These are phyloP conservation scores for Tuber borchii DNA, from an alignment of 495 filamentous ascomycete species.

Conservation along the genomic window DNA sequence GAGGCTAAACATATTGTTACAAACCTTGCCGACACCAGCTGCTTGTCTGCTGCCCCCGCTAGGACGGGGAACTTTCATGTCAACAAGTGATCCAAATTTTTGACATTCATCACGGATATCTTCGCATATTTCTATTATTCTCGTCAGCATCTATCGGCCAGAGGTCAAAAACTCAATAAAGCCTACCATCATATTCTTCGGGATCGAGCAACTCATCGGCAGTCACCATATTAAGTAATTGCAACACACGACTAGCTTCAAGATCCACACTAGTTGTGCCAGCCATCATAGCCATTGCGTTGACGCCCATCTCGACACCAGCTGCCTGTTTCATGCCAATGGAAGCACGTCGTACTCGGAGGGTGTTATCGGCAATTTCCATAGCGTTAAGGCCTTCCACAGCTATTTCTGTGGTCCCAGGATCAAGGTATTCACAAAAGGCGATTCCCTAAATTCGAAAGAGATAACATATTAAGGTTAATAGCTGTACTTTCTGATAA, in stretches of 20 bases:
- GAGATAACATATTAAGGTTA: slow-evolving; percentile 34
- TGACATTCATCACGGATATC: slow-evolving; percentile 86
- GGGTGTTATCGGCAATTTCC: slow-evolving; percentile 76
- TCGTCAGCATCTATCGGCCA: neutral
- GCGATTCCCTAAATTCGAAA: slow-evolving; percentile 68
- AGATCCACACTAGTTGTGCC: slow-evolving; percentile 75
- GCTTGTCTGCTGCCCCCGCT: slow-evolving; percentile 70
- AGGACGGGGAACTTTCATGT: slow-evolving; percentile 86
- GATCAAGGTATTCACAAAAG: slow-evolving; percentile 89
- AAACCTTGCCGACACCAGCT: slow-evolving; percentile 76
- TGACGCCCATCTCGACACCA: slow-evolving; percentile 89
- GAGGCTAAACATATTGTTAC: neutral
- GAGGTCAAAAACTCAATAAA: neutral
- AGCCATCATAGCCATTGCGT: slow-evolving; percentile 98
- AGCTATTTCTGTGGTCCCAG: slow-evolving; percentile 69
- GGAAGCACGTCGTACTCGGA: slow-evolving; percentile 82
- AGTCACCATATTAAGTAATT: slow-evolving; percentile 96
- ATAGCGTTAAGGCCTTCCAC: slow-evolving; percentile 88
- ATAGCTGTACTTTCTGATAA: slow-evolving; percentile 37
- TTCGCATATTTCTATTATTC: slow-evolving; percentile 72
- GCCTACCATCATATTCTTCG: slow-evolving; percentile 84
- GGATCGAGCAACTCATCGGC: slow-evolving; percentile 87
- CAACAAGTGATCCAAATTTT: slow-evolving; percentile 77
- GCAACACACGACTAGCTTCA: slow-evolving; percentile 72
- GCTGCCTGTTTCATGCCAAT: slow-evolving; percentile 85